Conservation (phyloP, 2,329 filamentous ascomycete genomes). For the Mariannaea sp. region DNA sequence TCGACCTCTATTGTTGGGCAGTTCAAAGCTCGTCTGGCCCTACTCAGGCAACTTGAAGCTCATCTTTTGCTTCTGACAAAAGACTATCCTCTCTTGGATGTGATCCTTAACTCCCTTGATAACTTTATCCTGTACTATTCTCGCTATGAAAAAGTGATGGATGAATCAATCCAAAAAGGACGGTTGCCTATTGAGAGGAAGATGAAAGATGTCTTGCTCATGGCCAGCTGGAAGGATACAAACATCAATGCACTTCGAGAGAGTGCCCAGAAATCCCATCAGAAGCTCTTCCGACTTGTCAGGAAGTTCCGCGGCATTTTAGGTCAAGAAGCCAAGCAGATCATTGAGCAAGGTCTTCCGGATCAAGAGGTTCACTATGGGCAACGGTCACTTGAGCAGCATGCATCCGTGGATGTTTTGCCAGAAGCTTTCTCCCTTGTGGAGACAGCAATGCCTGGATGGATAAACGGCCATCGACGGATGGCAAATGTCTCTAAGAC, state of each 20-base stretch:
- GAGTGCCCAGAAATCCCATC: slow-evolving; percentile 87
- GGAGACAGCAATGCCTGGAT: slow-evolving; percentile 41
- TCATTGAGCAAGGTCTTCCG: slow-evolving; percentile 65
- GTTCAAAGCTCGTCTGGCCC: slow-evolving; percentile 70
- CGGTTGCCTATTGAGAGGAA: slow-evolving; percentile 81
- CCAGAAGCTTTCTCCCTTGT: slow-evolving; percentile 28
- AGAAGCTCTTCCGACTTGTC: slow-evolving; percentile 89
- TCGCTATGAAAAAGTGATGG: slow-evolving; percentile 70
- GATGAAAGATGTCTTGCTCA: slow-evolving; percentile 88
- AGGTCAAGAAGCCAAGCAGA: slow-evolving; percentile 71
- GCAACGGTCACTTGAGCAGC: slow-evolving; percentile 3
- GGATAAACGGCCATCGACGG: slow-evolving; percentile 60
- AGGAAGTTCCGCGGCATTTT: slow-evolving; percentile 85
- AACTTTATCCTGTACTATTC: slow-evolving; percentile 80
- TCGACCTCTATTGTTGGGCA: slow-evolving; percentile 80
- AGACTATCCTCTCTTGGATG: slow-evolving; percentile 61
- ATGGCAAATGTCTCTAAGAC: slow-evolving; percentile 74
- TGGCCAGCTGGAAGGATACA: slow-evolving; percentile 97
- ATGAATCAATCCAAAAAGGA: slow-evolving; percentile 68
- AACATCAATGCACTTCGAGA: slow-evolving; percentile 89
- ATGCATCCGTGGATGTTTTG: slow-evolving; percentile 15
- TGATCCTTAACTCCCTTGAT: slow-evolving; percentile 67
- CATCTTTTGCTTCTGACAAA: slow-evolving; percentile 67
- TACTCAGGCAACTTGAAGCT: slow-evolving; percentile 68
- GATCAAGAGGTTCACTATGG: slow-evolving; percentile 47